Evolutionary conservation across 2,329 filamentous ascomycete species (phyloP).

Genomic region (Aspergillus intermedius): DNA sequence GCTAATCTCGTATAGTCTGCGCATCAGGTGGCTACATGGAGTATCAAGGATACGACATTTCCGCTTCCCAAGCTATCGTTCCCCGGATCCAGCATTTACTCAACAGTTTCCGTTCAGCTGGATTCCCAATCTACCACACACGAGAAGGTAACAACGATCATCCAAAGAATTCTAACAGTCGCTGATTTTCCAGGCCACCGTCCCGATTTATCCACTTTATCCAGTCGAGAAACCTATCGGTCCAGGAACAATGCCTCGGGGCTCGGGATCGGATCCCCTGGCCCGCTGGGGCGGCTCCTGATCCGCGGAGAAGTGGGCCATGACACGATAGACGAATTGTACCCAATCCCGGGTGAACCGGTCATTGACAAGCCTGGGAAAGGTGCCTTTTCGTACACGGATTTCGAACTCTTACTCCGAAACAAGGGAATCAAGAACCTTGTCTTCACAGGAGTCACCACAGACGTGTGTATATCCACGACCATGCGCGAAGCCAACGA

Average conservation of each 20-base stretch:
- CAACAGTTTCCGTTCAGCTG: conserved; percentile 31
- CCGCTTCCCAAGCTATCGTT: conserved; percentile 32
- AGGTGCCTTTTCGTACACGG: conserved; percentile 49
- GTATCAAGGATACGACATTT: conserved; percentile 41
- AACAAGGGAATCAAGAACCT: conserved; percentile 48
- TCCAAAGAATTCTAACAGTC: background rate
- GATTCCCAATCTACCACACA: conserved; percentile 41
- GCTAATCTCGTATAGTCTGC: conserved; percentile 29
- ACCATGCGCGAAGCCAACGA: conserved; percentile 53
- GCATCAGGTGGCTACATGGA: conserved; percentile 40
- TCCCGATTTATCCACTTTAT: conserved; percentile 51
- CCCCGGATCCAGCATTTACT: conserved; percentile 36
- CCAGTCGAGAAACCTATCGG: conserved; percentile 48
- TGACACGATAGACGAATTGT: conserved; percentile 50
- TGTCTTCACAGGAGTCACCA: conserved; percentile 49
- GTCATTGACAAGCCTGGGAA: conserved; percentile 52
- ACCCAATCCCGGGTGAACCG: conserved; percentile 42
- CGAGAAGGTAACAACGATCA: conserved; percentile 34
- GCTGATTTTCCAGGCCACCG: conserved; percentile 36
- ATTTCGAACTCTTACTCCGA: conserved; percentile 48
- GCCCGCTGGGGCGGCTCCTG: conserved; percentile 53
- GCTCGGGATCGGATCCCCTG: conserved; percentile 47
- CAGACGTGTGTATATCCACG: conserved; percentile 50
- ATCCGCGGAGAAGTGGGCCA: conserved; percentile 54
- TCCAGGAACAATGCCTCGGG: conserved; percentile 47